Evolutionary conservation across 768 basidiomycete genomes (phyloP).

Genomic region (Leccinum barrowsii): DNA sequence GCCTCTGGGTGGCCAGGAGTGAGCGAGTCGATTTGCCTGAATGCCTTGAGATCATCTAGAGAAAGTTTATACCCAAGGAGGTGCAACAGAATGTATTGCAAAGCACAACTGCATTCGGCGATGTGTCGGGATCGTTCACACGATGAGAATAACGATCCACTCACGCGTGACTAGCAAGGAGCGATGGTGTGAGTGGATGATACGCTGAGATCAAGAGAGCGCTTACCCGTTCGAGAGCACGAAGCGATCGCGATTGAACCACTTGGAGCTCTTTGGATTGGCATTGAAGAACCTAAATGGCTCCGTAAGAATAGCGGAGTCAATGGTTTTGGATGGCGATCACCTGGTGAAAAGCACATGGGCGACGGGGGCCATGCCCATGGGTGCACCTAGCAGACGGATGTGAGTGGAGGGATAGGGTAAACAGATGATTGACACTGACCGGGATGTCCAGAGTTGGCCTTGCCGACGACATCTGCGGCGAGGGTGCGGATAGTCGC

Average conservation of each 20-base stretch:
- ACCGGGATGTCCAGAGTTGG: conserved; percentile 94
- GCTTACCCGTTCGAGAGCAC: conserved; percentile 92
- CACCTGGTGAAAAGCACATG: conserved; percentile 80
- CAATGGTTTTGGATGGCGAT: neutral
- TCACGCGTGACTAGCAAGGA: conserved; percentile 63
- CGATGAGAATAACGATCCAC: conserved; percentile 18
- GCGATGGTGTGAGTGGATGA: conserved; percentile 10
- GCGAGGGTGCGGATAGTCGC: conserved; percentile 76
- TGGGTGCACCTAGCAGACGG: conserved; percentile 66
- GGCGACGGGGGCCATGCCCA: conserved; percentile 88
- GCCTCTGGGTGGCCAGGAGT: conserved; percentile 93
- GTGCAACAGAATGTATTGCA: conserved; percentile 91
- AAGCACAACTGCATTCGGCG: conserved; percentile 63
- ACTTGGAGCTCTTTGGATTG: conserved; percentile 86
- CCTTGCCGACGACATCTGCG: conserved; percentile 74
- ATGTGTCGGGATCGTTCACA: conserved; percentile 1
- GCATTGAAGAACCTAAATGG: conserved; percentile 71
- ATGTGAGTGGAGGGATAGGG: conserved; percentile 4
- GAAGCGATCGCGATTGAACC: conserved; percentile 96
- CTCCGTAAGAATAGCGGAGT: neutral
- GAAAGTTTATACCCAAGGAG: conserved; percentile 89
- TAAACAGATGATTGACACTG: neutral
- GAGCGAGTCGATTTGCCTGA: conserved; percentile 86
- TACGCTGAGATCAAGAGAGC: neutral
- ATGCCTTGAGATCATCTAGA: conserved; percentile 87